Base-by-base conservation (phyloP, 208 protist species). In the Crithidia expoeki region DNA sequence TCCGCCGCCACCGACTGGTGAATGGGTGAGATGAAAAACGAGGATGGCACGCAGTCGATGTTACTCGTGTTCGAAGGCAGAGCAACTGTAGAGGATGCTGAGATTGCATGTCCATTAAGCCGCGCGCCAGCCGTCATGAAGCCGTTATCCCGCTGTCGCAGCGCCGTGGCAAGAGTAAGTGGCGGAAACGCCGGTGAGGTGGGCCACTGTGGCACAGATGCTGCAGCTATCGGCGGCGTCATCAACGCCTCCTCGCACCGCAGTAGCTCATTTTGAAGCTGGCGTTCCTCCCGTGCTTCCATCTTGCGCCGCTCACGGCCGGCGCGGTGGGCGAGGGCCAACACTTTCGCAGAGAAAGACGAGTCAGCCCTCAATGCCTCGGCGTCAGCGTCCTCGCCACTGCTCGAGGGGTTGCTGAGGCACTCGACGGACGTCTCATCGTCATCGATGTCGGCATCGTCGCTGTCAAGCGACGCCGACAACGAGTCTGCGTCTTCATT, bases 1-100 rank as follows among this genome's bases (percentile, higher is more conserved):
- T 68, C 72, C 53, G 90, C 74, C 25, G 89, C 89, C 1, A 94
- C 89, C 0, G 67, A 86, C 57, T 89, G 82, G 59, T 95, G 89
- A 44, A 92, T 87, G 12, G 84, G 83, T 0, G 89, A 95, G 62
- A 95, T 95, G 58, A 83, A 95, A 55, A 83, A 91, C 14, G 72
- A 86, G 7, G 81, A 86, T 7, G 59, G 17, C 10, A 65, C 17
- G 32, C 2, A 4, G 36, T 25, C 21, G 28, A 28, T 23, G 19
- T 51, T 36, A 34, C 4, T 62, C 33, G 27, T 62, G 33, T n/a
- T 60, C 36, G 36, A 12, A 42, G 36, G 9, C n/a, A 17, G 3
- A 19, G 42, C 12, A 21, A 17, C 16, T 47, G 42, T 47, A 47
- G 2, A 9, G 42, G 14, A 17, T 47, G 42, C n/a, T 47, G 42